Evolutionary conservation across 2,329 filamentous ascomycete species (phyloP).

Genomic region (Botrytis cinerea): DNA sequence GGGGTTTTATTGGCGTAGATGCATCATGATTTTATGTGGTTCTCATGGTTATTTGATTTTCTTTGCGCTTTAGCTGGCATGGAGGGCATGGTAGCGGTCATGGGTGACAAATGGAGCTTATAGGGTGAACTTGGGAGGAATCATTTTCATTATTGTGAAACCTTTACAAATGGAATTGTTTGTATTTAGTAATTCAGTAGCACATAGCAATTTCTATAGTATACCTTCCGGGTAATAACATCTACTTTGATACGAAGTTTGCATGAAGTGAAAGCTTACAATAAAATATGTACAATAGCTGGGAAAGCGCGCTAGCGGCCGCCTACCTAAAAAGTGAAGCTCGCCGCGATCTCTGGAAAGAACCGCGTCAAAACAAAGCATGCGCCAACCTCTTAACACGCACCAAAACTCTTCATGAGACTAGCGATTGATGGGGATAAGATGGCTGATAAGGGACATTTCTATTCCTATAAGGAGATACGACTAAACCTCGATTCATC

Average conservation of each 20-base stretch:
- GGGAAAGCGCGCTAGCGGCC: constrained; percentile 27
- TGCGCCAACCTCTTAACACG: constrained; percentile 32
- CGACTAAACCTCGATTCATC: constrained; percentile 78
- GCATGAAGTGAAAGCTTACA: neutral
- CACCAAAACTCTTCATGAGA: constrained; percentile 27
- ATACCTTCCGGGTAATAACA: neutral
- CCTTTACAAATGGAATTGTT: neutral
- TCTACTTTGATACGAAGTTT: neutral
- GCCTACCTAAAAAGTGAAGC: constrained; percentile 27
- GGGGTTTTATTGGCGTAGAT: neutral
- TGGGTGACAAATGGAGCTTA: constrained; percentile 24
- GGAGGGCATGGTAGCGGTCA: constrained; percentile 23
- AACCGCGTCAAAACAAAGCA: constrained; percentile 29
- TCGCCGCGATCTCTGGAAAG: constrained; percentile 27
- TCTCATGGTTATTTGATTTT: constrained; percentile 14
- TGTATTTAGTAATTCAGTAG: constrained; percentile 16
- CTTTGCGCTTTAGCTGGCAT: constrained; percentile 13
- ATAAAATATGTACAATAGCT: constrained; percentile 5
- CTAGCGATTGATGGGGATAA: constrained; percentile 58
- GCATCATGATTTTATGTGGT: constrained; percentile 4
- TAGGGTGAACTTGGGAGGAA: neutral
- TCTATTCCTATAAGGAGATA: constrained; percentile 81
- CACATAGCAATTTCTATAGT: neutral
- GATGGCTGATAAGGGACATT: constrained; percentile 64
- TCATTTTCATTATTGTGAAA: constrained; percentile 12